These are phyloP conservation scores for Nematocida major DNA, from an alignment of 371 early-diverging fungal genomes.

Conservation along the genomic window DNA sequence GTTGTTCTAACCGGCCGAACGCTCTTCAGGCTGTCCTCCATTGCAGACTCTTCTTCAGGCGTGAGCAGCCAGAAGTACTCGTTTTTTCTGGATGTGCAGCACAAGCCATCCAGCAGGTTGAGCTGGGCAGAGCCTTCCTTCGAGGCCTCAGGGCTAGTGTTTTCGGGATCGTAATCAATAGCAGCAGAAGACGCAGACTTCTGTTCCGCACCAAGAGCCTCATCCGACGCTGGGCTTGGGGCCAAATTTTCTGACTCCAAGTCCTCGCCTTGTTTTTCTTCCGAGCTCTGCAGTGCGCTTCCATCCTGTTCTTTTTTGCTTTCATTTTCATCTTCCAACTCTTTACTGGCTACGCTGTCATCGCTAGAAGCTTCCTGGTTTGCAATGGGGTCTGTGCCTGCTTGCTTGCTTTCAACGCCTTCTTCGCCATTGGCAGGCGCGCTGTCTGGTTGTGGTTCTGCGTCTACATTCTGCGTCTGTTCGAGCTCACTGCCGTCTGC, in stretches of 20 bases:
- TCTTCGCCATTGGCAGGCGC: neutral
- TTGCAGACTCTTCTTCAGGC: neutral
- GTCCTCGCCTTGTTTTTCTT: too few relatives aligned
- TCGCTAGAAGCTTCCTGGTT: neutral
- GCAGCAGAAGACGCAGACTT: too few relatives aligned
- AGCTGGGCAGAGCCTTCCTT: too few relatives aligned
- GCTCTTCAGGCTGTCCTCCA: neutral
- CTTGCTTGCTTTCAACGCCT: neutral
- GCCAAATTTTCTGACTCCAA: too few relatives aligned
- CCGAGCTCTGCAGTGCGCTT: too few relatives aligned
- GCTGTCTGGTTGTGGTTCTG: too few relatives aligned
- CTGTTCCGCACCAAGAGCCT: too few relatives aligned
- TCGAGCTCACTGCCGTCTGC: too few relatives aligned
- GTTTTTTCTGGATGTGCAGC: neutral
- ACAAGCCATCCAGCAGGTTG: neutral
- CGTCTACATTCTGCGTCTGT: too few relatives aligned
- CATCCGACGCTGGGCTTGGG: too few relatives aligned
- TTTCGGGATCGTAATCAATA: too few relatives aligned
- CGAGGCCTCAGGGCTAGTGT: too few relatives aligned
- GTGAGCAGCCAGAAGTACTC: slow-evolving; percentile 1
- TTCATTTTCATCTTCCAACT: neutral
- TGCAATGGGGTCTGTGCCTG: neutral
- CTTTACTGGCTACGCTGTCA: neutral
- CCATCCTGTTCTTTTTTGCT: neutral
- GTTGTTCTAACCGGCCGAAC: neutral